phyloP scores from a whole-genome alignment of 208 protist species.

The Trypanosoma brucei region DNA sequence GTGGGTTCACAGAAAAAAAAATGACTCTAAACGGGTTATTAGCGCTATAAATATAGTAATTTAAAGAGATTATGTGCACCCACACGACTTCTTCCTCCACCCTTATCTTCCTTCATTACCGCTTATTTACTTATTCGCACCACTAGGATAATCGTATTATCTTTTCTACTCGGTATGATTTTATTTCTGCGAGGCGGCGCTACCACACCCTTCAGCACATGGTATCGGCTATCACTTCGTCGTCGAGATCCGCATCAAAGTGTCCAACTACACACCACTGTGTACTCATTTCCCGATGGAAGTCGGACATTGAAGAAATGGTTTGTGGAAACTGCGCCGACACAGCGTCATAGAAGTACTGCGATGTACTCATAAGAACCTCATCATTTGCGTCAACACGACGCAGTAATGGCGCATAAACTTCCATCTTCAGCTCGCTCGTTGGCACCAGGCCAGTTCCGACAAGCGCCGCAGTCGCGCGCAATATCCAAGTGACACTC shows the following conservation, averaged over 20 bases:
- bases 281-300: conserved; percentile 49
- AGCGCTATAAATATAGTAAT: no score
- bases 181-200: no score
- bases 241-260: conserved; percentile 88
- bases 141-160: not conserved
- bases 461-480: conserved; percentile 69
- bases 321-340: conserved; percentile 36
- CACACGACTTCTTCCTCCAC: no score
- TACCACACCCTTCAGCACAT: conserved; percentile 32
- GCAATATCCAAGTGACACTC: conserved; percentile 77
- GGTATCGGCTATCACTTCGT: conserved; percentile 76
- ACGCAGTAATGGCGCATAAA: conserved; percentile 63
- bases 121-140: not conserved
- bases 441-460: conserved; percentile 41
- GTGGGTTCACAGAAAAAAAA: no score
- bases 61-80: no score
- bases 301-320: conserved; percentile 28
- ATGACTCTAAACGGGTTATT: no score
- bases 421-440: conserved; percentile 43
- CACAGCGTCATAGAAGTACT: conserved; percentile 75
- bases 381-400: conserved; percentile 62
- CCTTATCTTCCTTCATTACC: no score
- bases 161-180: not conserved
- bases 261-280: conserved; percentile 58
- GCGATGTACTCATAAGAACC: conserved; percentile 73